Base-by-base conservation (phyloP, 305 asterid species). In the Fraxinus latifolia region DNA sequence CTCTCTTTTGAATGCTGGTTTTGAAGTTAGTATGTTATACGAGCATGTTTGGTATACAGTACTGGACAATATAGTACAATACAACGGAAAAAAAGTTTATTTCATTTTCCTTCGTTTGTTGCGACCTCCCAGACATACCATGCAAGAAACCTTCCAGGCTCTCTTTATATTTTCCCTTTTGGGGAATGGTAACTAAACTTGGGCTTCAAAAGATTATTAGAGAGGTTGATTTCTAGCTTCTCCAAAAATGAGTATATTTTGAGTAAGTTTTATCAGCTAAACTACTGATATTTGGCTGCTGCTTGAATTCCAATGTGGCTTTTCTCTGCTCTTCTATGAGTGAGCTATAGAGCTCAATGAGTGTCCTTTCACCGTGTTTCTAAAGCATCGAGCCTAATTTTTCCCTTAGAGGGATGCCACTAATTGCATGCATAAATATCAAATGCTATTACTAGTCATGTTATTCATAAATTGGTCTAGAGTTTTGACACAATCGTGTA, bases 1-100 rank as follows among this genome's bases (percentile, higher is more conserved):
- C 87, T 44, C 88, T 55, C 72, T 81, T 85, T 65, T 83, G 70
- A 75, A 33, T 32, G 76, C 25, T 31, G 42, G 37, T 29, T 70
- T 14, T 14, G 31, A 70, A 71, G 42, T 70, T 70, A 70, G 39
- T 12, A 44, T 3, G 55, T 68, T 12, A 68, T 2, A 14, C 1
- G 21, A 31, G 21, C 71, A 62, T 62, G 11, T 21, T 62, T 62
- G 15, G 33, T 19, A 62, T 23, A 23, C 5, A 62, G 67, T 55
- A 55, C 27, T 55, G 27, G 27, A 55, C 27, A 17, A 17, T 23
- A 23, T 8, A 23, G 71, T 60, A 62, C 33, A 1, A 9, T 62
- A 9, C 31, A 21, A 23, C n/a, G 72, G 27, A 55, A 62, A 25
- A 44, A 15, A 21, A 6, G 15, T 9, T 21, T 62, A 25, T 62